Evolutionary conservation across 2,329 filamentous ascomycete genomes (phyloP), one percentile per base, ranked within the genome.

Genomic region (Mariannaea sp.): DNA sequence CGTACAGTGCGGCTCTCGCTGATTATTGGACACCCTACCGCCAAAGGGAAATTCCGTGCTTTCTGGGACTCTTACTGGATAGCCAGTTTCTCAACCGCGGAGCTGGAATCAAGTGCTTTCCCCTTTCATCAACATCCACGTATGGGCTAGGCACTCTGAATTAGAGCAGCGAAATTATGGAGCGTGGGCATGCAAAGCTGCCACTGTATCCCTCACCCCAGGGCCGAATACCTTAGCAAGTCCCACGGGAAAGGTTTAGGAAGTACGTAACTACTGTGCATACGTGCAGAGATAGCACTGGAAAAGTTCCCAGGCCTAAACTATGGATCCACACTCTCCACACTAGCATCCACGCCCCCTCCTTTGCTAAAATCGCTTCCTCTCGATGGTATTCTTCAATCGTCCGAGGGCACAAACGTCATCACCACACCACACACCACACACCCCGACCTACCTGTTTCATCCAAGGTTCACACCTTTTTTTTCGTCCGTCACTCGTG

Each of bases 381-480:
- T 53, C 32, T 53, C 22, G 19, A 27, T 30, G 33, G 30, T 33
- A 41, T 46, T 48, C 49, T 54, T 49, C 45, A 45, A 33, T 39
- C 33, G 43, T 35, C n/a, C 29, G 50, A 54, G 45, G 51, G 51
- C 44, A 49, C 49, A 49, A 54, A 49, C 45, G 45, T 53, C 51
- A 44, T 54, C 41, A 27, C 39, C 45, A 42, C 51, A 41, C 48
- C 40, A 44, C 41, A 53, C 44, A 53, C 41, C 9, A 44, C 51
- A 33, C 9, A 39, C 51, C 51, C 45, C 24, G 45, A 32, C 40
- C 48, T 42, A 24, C 45, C 51, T 45, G 51, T 54, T 54, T 54
- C 51, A 54, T 45, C 40, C 51, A 54, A 49, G 47, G 51, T 40
- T 30, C 39, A 17, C 44, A 39, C 32, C n/a, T n/a, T 8, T 8